These are phyloP conservation scores for Theobroma grandiflorum DNA, from an alignment of 441 rosid genomes.

Conservation along the genomic window DNA sequence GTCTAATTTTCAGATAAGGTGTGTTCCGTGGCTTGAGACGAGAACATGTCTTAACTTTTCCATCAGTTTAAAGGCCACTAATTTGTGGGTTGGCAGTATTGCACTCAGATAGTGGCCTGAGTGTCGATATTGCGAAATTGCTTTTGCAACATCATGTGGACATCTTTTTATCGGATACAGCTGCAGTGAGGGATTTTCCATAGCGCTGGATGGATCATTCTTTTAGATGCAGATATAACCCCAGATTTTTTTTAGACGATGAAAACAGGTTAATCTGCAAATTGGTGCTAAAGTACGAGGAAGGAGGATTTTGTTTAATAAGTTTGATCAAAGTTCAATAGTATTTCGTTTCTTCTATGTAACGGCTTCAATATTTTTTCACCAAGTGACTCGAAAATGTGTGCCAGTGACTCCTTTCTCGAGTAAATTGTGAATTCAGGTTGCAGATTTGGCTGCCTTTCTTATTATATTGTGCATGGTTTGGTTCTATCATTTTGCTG, in stretches of 20 bases:
- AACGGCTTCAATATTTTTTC: not conserved
- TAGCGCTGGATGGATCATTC: not conserved
- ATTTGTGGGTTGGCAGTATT: not conserved
- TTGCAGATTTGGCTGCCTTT: not conserved
- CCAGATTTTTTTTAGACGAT: not conserved
- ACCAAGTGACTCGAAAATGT: not conserved
- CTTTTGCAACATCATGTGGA: slow-evolving; percentile 13
- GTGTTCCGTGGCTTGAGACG: slow-evolving; percentile 73
- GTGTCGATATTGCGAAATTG: not conserved
- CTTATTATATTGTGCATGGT: not conserved
- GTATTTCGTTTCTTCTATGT: not conserved
- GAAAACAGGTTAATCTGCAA: not conserved
- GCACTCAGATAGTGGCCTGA: slow-evolving; percentile 5
- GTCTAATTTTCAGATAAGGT: slow-evolving; percentile 76
- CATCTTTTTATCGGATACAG: slow-evolving; percentile 4
- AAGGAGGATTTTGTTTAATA: slow-evolving; percentile 3
- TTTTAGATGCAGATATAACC: not conserved
- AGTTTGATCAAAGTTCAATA: not conserved
- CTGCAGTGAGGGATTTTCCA: not conserved
- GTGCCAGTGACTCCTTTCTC: not conserved
- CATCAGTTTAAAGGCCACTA: slow-evolving; percentile 20
- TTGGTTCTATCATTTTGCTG: not conserved
- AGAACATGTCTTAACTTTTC: slow-evolving; percentile 23
- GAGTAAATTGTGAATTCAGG: not conserved
- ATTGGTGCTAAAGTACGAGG: not conserved